Evolutionary conservation across 495 filamentous ascomycete genomes (phyloP).

Genomic region (Halenospora varia): DNA sequence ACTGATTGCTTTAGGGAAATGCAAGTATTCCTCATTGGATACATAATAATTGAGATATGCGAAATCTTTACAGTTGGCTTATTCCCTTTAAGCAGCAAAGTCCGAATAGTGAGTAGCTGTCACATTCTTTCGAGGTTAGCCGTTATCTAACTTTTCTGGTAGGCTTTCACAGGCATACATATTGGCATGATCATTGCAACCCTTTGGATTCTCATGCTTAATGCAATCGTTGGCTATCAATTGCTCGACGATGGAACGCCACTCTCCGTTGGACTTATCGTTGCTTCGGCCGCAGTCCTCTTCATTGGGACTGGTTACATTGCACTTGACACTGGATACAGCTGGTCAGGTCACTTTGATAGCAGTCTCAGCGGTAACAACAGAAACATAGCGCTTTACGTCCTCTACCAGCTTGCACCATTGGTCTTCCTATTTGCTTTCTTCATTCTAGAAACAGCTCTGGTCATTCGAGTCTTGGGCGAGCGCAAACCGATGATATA

Average conservation of each 20-base stretch:
- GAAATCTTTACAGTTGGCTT: slow-evolving; percentile 95
- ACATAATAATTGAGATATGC: slow-evolving; percentile 85
- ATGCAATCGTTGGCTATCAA: slow-evolving; percentile 90
- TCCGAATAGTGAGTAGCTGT: slow-evolving; percentile 55
- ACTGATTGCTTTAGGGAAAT: slow-evolving; percentile 68
- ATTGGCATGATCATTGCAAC: slow-evolving; percentile 85
- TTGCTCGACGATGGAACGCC: slow-evolving; percentile 90
- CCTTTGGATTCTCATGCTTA: slow-evolving; percentile 87
- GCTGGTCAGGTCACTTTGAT: slow-evolving; percentile 76
- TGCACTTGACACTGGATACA: slow-evolving; percentile 86
- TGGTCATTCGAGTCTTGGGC: slow-evolving; percentile 80
- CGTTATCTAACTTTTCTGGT: slow-evolving; percentile 16
- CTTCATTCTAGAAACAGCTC: slow-evolving; percentile 73
- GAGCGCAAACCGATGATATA: slow-evolving; percentile 88
- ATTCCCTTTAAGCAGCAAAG: slow-evolving; percentile 66
- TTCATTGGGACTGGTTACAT: slow-evolving; percentile 96
- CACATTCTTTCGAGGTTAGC: background rate
- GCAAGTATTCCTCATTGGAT: slow-evolving; percentile 86
- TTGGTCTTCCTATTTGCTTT: slow-evolving; percentile 83
- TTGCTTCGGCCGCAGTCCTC: slow-evolving; percentile 61
- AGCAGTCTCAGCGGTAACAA: slow-evolving; percentile 51
- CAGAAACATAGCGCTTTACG: slow-evolving; percentile 83
- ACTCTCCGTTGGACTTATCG: slow-evolving; percentile 71
- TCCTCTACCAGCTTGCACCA: slow-evolving; percentile 87
- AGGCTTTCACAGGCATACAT: slow-evolving; percentile 93